Evolutionary conservation across 345 rosid species (phyloP).

Genomic region (Citrus sp.): DNA sequence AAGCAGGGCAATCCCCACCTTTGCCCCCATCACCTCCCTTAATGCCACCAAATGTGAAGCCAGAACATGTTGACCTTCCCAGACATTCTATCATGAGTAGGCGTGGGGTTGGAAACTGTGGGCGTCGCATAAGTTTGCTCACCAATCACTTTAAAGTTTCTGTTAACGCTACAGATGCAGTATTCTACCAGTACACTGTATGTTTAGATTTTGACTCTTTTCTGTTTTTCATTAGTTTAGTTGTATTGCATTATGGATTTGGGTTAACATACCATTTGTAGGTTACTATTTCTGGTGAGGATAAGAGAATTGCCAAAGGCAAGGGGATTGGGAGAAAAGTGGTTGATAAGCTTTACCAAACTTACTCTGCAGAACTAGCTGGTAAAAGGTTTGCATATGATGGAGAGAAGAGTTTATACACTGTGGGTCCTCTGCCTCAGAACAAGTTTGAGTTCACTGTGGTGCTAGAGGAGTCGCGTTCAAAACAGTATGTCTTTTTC

Average conservation of each 20-base stretch:
- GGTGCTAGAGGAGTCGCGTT: slow-evolving; percentile 59
- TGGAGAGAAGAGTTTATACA: slow-evolving; percentile 71
- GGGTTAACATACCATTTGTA: slow-evolving; percentile 24
- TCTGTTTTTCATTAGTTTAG: slow-evolving; percentile 9
- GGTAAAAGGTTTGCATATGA: slow-evolving; percentile 72
- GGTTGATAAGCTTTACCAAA: slow-evolving; percentile 62
- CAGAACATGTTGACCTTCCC: slow-evolving; percentile 31
- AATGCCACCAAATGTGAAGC: slow-evolving; percentile 23
- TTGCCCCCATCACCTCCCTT: slow-evolving; percentile 25
- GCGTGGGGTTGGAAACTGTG: slow-evolving; percentile 48
- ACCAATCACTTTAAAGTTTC: slow-evolving; percentile 72
- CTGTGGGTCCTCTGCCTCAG: slow-evolving; percentile 76
- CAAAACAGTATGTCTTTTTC: slow-evolving; percentile 41
- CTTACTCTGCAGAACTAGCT: slow-evolving; percentile 58
- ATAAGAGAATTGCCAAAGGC: slow-evolving; percentile 46
- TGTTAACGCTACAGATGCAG: slow-evolving; percentile 46
- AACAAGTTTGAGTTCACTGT: slow-evolving; percentile 56
- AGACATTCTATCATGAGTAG: slow-evolving; percentile 49
- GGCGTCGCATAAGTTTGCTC: slow-evolving; percentile 46
- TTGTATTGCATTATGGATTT: slow-evolving; percentile 2
- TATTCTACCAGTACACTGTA: slow-evolving; percentile 81
- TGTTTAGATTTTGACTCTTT: slow-evolving; percentile 21
- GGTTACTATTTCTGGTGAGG: slow-evolving; percentile 67
- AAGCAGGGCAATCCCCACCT: slow-evolving; percentile 24
- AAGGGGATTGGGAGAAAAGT: slow-evolving; percentile 71